Base-by-base conservation (phyloP, 345 rosid species). In the Eucalyptus cladocalyx region DNA sequence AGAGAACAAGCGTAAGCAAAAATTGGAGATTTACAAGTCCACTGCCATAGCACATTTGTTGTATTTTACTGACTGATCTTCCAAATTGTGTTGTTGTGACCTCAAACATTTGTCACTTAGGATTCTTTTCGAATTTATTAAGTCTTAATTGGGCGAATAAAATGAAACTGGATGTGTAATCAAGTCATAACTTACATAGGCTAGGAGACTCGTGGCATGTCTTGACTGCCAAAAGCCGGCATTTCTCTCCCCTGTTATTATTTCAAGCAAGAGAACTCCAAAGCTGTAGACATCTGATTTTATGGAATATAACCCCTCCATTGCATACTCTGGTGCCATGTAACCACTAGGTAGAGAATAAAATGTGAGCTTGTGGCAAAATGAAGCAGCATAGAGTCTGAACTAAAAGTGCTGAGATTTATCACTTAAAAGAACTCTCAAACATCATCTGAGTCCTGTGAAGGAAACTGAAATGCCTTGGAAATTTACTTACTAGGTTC, bases 301-400 rank as follows among this genome's bases (percentile, higher is more conserved):
- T 17, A 90, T 49, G 3, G 94, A 94, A 88, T 90, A 92, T 30
- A 89, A 47, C 13, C 93, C 94, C n/a, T 90, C 91, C 91, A 88
- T 86, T 3, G 93, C 94, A 89, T 94, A 92, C 54, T 94, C 93
- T n/a, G 93, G 94, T 8, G 94, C 90, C 94, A 94, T 92, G 87
- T 92, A 94, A 17, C 93, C 93, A 34, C 95, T 93, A 90, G 47
- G 83, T 21, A 76, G 83, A 76, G 83, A 76, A 76, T 40, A 76
- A 76, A 76, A 76, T 76, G 83, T 67, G 50, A 86, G 48, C 24
- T 45, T 47, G 51, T 30, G 34, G 28, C 8, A 14, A 30, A 32
- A 49, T 47, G 69, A 13, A 34, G 30, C 40, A 12, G 15, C 26
- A n/a, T 21, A 50, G 40, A 23, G 45, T 53, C 62, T 34, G 14